phyloP scores from a whole-genome alignment of 2,329 filamentous ascomycete genomes.

The Apiospora phragmitis region DNA sequence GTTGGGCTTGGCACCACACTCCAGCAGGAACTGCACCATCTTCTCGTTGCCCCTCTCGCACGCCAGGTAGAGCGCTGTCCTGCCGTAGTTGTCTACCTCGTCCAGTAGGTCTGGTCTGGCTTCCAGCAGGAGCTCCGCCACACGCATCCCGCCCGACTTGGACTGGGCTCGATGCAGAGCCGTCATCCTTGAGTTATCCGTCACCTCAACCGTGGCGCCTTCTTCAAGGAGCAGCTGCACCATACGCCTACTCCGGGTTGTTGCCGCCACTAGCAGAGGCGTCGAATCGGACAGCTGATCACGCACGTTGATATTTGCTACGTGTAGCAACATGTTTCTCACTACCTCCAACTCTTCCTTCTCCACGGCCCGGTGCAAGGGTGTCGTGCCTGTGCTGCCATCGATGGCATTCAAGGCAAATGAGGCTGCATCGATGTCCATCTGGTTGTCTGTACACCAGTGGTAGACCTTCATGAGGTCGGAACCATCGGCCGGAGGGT shows the following conservation, averaged over 20 bases:
- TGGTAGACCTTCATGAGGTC: conserved; percentile 20
- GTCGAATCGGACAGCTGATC: conserved; percentile 23
- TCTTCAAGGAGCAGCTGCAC: conserved; percentile 29
- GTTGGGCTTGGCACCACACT: conserved; percentile 24
- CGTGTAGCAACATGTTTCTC: conserved; percentile 25
- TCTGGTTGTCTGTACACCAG: conserved; percentile 30
- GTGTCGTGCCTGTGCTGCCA: conserved; percentile 21
- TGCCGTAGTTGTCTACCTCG: conserved; percentile 23
- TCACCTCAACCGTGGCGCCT: conserved; percentile 25
- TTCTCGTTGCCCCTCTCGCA: conserved; percentile 27
- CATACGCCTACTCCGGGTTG: conserved; percentile 27
- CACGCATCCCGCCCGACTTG: conserved; percentile 22
- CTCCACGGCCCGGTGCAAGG: conserved; percentile 27
- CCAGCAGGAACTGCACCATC: conserved; percentile 28
- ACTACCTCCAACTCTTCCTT: conserved; percentile 26
- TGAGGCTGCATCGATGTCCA: conserved; percentile 23
- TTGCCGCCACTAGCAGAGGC: conserved; percentile 32
- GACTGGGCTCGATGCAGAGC: conserved; percentile 31
- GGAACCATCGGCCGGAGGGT: conserved; percentile 2
- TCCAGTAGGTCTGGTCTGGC: conserved; percentile 17
- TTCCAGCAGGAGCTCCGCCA: conserved; percentile 27
- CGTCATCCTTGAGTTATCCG: conserved; percentile 24
- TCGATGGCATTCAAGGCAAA: conserved; percentile 29
- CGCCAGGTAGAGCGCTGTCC: conserved; percentile 26
- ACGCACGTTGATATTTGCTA: conserved; percentile 22